Base-by-base conservation (phyloP, 2,329 filamentous ascomycete genomes). In the Trichocomaceae sp. region DNA sequence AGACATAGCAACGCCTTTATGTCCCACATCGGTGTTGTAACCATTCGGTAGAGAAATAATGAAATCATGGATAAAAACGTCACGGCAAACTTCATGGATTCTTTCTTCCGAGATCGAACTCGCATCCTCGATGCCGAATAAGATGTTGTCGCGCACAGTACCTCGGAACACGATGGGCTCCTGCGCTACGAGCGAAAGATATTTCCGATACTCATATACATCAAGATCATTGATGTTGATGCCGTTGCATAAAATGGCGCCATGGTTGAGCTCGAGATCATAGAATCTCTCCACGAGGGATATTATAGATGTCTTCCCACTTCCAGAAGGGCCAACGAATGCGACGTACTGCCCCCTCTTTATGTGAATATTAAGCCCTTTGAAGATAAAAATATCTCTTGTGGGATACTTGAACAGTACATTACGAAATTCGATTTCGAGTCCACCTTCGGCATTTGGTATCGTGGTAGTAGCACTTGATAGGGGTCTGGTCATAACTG, bases 191-290 rank as follows among this genome's bases (percentile, higher is more conserved):
- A 73, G 60, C 3, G 72, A 67, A 39, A 73, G 45, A n/a, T 93
- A 87, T 64, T 89, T 86, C 56, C 90, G 83, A 55, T 95, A 75
- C 87, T 88, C 93, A 48, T 82, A 80, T 26, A 95, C 78, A 63
- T 95, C 95, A 51, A 95, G 75, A 0, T 77, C 83, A 62, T 81
- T 81, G 53, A 93, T 83, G 65, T 92, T 84, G 54, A 84, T 81
- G 7, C 86, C 90, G 64, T 95, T 90, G 3, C 96, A 75, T 59
- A 83, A 79, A 1, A 95, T 82, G n/a, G 78, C 72, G 17, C 90
- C 90, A 33, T 79, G 79, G 33, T 91, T 83, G 0, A 90, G 90
- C 3, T 63, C 48, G 5, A 57, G 54, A 55, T 89, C 83, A 66
- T 95, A 96, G 68, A 95, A 95, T 22, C 66, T 57, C 37, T 59